These are phyloP conservation scores for Thelonectria blattea DNA, from an alignment of 2,329 filamentous ascomycete species.

Conservation along the genomic window DNA sequence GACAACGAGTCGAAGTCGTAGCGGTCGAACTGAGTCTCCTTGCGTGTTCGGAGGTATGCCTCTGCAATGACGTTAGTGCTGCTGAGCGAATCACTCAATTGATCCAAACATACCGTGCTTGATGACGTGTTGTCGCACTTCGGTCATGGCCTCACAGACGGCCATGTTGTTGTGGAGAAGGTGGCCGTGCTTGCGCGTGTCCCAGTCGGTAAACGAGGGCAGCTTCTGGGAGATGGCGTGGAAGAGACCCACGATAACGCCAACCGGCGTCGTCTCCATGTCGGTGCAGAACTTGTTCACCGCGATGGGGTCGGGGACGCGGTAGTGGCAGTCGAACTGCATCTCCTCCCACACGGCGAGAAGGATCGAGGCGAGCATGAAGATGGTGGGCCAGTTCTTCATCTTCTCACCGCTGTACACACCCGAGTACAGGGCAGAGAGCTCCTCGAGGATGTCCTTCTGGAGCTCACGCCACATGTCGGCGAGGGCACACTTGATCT, in stretches of 20 bases:
- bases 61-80: constrained; percentile 61
- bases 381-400: constrained; percentile 99
- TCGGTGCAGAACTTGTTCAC: constrained; percentile 95
- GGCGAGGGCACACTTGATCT: constrained; percentile 96
- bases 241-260: constrained; percentile 95
- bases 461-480: constrained; percentile 98
- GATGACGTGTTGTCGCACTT: constrained; percentile 89
- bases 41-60: constrained; percentile 81
- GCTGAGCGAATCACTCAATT: neutral
- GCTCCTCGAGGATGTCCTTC: constrained; percentile 93
- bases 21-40: constrained; percentile 83
- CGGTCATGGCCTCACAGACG: constrained; percentile 94
- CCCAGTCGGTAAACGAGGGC: constrained; percentile 91
- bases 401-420: constrained; percentile 97
- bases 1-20: constrained; percentile 94
- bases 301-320: constrained; percentile 80
- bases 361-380: constrained; percentile 93
- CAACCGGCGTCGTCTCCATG: constrained; percentile 95
- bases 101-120: constrained; percentile 78
- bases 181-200: constrained; percentile 88
- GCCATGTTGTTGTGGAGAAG: constrained; percentile 88
- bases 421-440: constrained; percentile 92
- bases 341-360: constrained; percentile 98
- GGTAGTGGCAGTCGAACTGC: constrained; percentile 98
- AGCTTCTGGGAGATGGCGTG: constrained; percentile 98